Base-by-base conservation (phyloP, 164 flowering plant genomes). In the Sextonia rubra region DNA sequence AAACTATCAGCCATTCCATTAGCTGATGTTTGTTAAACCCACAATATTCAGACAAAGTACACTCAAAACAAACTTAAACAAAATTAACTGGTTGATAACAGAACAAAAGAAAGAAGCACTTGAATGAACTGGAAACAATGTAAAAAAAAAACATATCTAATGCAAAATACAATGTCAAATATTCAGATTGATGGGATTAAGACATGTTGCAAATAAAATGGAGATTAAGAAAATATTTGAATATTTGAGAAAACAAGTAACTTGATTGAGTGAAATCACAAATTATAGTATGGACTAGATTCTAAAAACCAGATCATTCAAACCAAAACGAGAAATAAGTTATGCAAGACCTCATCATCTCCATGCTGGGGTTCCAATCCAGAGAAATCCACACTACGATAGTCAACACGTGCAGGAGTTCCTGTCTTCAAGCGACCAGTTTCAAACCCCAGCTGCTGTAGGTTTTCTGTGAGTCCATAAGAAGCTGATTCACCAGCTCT, bases 401-500 rank as follows among this genome's bases (percentile, higher is more conserved):
- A 63, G 77, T 95, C 99, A 75, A 95, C 96, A 69, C 99, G 96
- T 47, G 99, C 94, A 77, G 98, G 99, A 65, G 98, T 92, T 71
- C 99, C 99, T 63, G 99, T 95, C 81, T 95, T 95, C 74, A 95
- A 75, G 73, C 96, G 84, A 80, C 90, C 97, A 77, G 85, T 88
- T 85, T 95, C 99, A 81, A 92, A 95, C 49, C 99, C 99, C 72
- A 95, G 85, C 56, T 29, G 75, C 76, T 88, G 94, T 70, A 95
- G 79, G 75, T 87, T 88, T 79, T 95, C 99, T 30, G 98, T 92
- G 68, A 95, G 88, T 60, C 99, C 99, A 72, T 80, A 86, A 75
- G 98, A 92, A 74, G 99, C 98, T 75, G 99, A 90, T 76, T 95
- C 99, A 32, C 99, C 99, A 85, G 99, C 99, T 82, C 99, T 84